Percentiles rank a stretch among this genome's conserved stretches.
Evolutionary conservation across 2,329 filamentous ascomycete species (phyloP).

Genomic region (Trichoderma koningiopsis): DNA sequence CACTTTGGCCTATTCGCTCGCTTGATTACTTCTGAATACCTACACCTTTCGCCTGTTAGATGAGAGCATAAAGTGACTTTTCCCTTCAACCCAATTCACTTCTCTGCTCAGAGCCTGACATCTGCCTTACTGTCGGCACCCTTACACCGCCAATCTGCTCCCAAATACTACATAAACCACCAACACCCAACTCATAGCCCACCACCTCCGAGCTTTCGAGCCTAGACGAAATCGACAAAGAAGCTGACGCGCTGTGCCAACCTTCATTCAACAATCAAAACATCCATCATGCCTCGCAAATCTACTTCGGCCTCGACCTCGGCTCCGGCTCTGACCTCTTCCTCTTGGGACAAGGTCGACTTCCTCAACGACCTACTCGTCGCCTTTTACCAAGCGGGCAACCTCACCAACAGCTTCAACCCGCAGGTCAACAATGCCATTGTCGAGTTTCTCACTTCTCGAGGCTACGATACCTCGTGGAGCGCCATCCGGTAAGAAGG

Average conservation of each 20-base stretch:
- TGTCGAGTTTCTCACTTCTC: slow-evolving; percentile 37
- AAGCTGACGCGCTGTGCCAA: background rate
- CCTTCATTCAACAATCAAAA: too few relatives aligned
- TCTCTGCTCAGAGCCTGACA: background rate
- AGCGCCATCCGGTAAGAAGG: slow-evolving; percentile 48
- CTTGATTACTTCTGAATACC: background rate
- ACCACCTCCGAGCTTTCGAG: background rate
- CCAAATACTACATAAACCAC: background rate
- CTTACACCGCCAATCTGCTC: background rate
- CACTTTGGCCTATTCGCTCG: background rate
- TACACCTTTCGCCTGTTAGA: background rate
- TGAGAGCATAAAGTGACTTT: background rate
- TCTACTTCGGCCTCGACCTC: background rate
- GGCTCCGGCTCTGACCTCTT: background rate
- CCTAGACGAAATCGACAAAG: background rate
- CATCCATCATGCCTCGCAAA: slow-evolving; percentile 19
- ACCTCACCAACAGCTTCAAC: slow-evolving; percentile 34
- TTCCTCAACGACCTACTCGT: slow-evolving; percentile 41
- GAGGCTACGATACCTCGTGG: slow-evolving; percentile 45
- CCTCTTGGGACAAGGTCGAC: slow-evolving; percentile 37
- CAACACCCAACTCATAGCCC: background rate
- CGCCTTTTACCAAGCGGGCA: slow-evolving; percentile 38
- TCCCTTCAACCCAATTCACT: background rate
- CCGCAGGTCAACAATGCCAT: slow-evolving; percentile 37
- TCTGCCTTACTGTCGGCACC: background rate